Conservation (phyloP, 1,284 basidiomycete species). For the Mrakiaceae sp. region DNA sequence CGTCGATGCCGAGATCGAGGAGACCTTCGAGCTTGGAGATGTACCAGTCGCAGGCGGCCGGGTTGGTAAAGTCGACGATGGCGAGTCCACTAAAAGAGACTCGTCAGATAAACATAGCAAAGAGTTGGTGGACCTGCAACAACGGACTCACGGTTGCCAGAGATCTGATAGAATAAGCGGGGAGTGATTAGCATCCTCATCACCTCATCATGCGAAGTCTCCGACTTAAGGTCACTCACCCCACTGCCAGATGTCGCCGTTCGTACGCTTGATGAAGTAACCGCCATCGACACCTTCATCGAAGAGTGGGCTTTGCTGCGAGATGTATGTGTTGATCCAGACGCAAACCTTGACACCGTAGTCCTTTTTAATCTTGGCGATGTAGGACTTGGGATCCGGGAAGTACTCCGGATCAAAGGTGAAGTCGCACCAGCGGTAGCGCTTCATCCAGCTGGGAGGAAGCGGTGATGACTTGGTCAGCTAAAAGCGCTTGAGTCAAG, state of each 20-base stretch:
- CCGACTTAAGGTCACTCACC: constrained; percentile 14
- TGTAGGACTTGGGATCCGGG: constrained; percentile 56
- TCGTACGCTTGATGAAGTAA: constrained; percentile 56
- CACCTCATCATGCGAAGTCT: constrained; percentile 21
- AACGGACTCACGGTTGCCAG: constrained; percentile 45
- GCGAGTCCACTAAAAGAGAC: constrained; percentile 40
- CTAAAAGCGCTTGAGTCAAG: not conserved
- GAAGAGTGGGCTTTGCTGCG: constrained; percentile 57
- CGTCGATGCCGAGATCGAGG: constrained; percentile 57
- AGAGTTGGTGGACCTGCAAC: too few species aligned
- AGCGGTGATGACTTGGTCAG: not conserved
- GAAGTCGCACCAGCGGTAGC: constrained; percentile 68
- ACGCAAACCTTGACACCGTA: constrained; percentile 61
- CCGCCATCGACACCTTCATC: constrained; percentile 53
- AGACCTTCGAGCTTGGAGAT: constrained; percentile 46
- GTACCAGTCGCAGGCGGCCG: constrained; percentile 56
- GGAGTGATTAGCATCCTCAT: not conserved
- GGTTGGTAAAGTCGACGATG: constrained; percentile 58
- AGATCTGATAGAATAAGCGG: constrained; percentile 46
- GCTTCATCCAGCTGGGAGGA: constrained; percentile 51
- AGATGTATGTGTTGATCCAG: constrained; percentile 56
- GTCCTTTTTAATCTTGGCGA: constrained; percentile 53
- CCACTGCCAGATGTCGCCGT: constrained; percentile 62
- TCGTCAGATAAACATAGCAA: too few species aligned
- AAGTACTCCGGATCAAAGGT: constrained; percentile 64